Evolutionary conservation across 148 eudicot species (phyloP), one percentile per base, ranked within the genome.

Genomic region (Cornus kousa): DNA sequence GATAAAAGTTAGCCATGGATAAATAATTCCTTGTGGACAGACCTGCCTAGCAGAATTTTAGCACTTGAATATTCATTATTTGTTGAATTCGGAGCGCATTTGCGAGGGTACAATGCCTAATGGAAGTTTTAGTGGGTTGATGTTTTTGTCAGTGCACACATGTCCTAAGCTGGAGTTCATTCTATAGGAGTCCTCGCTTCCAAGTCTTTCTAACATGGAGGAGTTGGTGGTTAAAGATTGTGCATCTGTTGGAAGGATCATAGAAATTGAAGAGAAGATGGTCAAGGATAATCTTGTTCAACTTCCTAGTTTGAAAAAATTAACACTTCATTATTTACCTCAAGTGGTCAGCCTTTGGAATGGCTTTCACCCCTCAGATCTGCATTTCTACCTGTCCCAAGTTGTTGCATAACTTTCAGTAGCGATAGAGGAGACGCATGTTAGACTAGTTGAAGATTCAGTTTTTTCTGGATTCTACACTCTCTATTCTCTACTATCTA

Each of bases 191-290:
- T 57, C 76, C 31, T 23, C 55, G 76, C 76, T 53, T 11, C 67
- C 53, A 23, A 53, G 67, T 55, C 40, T 55, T 33, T 32, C 37
- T 53, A 31, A 73, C 19, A 2, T 73, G 76, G 66, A 73, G 76
- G 76, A 73, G 39, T 73, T 73, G 66, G 17, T 73, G 23, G 76
- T 73, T 73, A 66, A 73, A 73, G 76, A 73, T 28, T 73, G 76
- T 55, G 40, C 19, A 32, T 50, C 66, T 17, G 19, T 73, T 39
- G 24, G 55, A 62, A 39, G 16, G 9, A 31, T 73, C 53, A 55
- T 73, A 53, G 22, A 55, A 28, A 53, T 13, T n/a, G 76, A 55
- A 20, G 76, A 40, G 19, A 28, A 73, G 31, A 23, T 9, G 55
- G 67, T 50, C 24, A 24, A 10, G 10, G n/a, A 57, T 12, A 24